Evolutionary conservation across 2,329 filamentous ascomycete species (phyloP).

Genomic region (Lasiodiplodia citricola): DNA sequence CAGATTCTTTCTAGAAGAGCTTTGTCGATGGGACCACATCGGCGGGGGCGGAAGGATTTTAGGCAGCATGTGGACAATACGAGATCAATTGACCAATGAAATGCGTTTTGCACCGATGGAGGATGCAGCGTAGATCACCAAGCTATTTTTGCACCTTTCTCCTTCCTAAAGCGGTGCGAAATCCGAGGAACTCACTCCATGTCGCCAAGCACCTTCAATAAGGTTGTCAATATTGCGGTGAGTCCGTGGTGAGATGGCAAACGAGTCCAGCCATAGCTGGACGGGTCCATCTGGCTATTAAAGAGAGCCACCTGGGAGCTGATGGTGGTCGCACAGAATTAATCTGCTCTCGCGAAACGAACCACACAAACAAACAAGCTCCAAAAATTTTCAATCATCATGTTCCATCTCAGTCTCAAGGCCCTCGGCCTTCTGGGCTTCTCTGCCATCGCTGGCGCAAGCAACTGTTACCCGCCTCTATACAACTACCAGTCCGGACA

Average conservation of each 20-base stretch:
- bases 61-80: constrained; percentile 2
- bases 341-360: background rate
- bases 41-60: background rate
- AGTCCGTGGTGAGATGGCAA: background rate
- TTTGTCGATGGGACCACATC: background rate
- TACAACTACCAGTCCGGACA: constrained; percentile 2
- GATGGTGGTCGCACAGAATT: background rate
- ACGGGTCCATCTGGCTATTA: background rate
- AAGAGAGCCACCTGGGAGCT: background rate
- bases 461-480: background rate
- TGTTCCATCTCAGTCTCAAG: background rate
- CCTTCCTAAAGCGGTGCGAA: background rate
- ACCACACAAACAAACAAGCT: background rate
- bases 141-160: background rate
- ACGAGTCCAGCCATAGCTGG: background rate
- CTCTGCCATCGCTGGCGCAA: background rate
- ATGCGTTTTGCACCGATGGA: background rate
- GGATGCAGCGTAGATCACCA: background rate
- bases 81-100: background rate
- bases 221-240: background rate
- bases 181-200: background rate
- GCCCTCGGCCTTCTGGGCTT: background rate
- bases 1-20: background rate
- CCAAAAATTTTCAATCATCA: background rate
- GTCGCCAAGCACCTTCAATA: background rate